Evolutionary conservation across 2,329 filamentous ascomycete genomes (phyloP).

Genomic region (Nigrospora sphaerica): DNA sequence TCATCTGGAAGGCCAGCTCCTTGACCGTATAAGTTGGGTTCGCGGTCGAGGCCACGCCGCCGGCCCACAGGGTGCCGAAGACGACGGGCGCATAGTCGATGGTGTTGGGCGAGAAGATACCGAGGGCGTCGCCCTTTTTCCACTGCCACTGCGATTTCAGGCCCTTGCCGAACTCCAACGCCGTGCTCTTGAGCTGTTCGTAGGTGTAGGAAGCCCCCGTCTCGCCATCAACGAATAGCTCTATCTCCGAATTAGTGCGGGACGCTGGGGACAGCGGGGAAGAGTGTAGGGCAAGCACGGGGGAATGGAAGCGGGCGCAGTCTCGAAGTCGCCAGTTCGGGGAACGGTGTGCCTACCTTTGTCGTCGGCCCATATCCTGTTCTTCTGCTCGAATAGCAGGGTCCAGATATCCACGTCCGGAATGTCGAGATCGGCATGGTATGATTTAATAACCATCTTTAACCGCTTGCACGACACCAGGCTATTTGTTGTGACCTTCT

Average conservation of each 20-base stretch:
- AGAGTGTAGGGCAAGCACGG: neutral
- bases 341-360: conserved; percentile 53
- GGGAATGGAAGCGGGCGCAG: neutral
- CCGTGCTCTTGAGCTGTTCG: conserved; percentile 55
- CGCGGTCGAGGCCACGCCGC: conserved; percentile 74
- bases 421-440: conserved; percentile 58
- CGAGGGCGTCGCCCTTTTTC: conserved; percentile 77
- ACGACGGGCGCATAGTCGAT: conserved; percentile 74
- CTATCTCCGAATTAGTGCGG: conserved; percentile 31
- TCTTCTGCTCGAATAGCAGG: conserved; percentile 65
- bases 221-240: conserved; percentile 70
- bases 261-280: too few relatives aligned
- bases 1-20: conserved; percentile 79
- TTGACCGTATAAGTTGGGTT: conserved; percentile 82
- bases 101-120: conserved; percentile 76
- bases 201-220: conserved; percentile 65
- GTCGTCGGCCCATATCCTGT: conserved; percentile 59
- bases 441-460: conserved; percentile 65
- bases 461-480: too few relatives aligned
- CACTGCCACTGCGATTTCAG: conserved; percentile 69
- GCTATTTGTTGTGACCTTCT: too few relatives aligned
- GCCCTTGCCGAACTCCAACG: conserved; percentile 72
- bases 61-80: conserved; percentile 78
- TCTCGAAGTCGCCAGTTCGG: neutral
- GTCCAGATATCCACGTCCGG: conserved; percentile 73